phyloP scores from a whole-genome alignment of 1,284 basidiomycete genomes.

The Ceratobasidium sp. region DNA sequence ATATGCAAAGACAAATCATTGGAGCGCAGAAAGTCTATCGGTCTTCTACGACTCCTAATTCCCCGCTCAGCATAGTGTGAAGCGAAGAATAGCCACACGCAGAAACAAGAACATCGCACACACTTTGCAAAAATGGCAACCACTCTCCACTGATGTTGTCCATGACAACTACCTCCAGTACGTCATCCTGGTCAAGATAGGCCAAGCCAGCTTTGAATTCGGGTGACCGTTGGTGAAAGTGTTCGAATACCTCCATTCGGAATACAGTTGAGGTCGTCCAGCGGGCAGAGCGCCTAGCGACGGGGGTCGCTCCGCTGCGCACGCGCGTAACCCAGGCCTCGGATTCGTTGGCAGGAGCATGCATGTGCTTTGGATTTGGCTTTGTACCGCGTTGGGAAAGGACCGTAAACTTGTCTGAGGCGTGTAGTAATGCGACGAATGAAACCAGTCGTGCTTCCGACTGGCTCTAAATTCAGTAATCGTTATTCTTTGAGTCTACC shows the following conservation, averaged over 20 bases:
- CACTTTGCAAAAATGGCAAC: slow-evolving; percentile 29
- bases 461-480: neutral
- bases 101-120: slow-evolving; percentile 18
- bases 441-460: slow-evolving; percentile 25
- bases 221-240: slow-evolving; percentile 29
- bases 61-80: slow-evolving; percentile 33
- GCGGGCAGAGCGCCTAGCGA: slow-evolving; percentile 38
- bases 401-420: slow-evolving; percentile 29
- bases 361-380: slow-evolving; percentile 18
- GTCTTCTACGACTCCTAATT: neutral
- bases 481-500: neutral
- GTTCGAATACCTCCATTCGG: slow-evolving; percentile 37
- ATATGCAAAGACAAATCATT: no score
- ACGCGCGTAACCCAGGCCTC: slow-evolving; percentile 39
- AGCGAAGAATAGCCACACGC: slow-evolving; percentile 39
- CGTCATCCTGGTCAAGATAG: slow-evolving; percentile 34
- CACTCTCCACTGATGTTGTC: slow-evolving; percentile 38
- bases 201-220: slow-evolving; percentile 34
- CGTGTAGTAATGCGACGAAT: slow-evolving; percentile 7
- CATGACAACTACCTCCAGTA: slow-evolving; percentile 37
- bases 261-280: slow-evolving; percentile 41
- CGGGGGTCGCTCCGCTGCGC: slow-evolving; percentile 31
- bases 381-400: slow-evolving; percentile 18
- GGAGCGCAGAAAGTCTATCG: neutral
- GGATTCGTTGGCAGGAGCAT: slow-evolving; percentile 23